A percentile compares a stretch with the other conserved stretches of the same genome.
Evolutionary conservation across 2,329 filamentous ascomycete species (phyloP).

Genomic region (Venturia nashicola): DNA sequence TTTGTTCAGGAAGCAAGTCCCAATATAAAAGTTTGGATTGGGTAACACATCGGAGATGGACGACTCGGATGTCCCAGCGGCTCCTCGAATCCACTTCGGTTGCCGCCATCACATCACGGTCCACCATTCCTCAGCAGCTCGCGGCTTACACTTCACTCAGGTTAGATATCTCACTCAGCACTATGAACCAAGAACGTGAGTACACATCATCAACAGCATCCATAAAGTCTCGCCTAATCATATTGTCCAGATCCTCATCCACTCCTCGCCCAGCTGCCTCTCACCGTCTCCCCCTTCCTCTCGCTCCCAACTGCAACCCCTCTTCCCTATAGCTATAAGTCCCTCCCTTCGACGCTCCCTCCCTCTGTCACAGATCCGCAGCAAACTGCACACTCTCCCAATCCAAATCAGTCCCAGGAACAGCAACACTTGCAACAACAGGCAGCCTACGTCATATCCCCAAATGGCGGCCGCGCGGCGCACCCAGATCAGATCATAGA

Average conservation of each 20-base stretch:
- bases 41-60: background rate
- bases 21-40: background rate
- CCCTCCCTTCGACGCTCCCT: conserved; percentile 76
- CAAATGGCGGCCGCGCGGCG: conserved; percentile 61
- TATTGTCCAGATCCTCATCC: conserved; percentile 53
- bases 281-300: conserved; percentile 91
- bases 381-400: conserved; percentile 39
- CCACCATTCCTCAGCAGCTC: background rate
- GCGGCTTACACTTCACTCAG: background rate
- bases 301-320: conserved; percentile 81
- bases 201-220: background rate
- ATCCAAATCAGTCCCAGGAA: conserved; percentile 46
- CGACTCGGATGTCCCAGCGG: background rate
- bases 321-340: conserved; percentile 89
- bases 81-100: background rate
- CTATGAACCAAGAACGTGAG: conserved; percentile 27
- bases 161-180: background rate
- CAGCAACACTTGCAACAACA: conserved; percentile 20
- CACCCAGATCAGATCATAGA: conserved; percentile 77
- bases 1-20: background rate
- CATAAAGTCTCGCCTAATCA: background rate
- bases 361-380: conserved; percentile 45
- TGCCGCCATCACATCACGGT: background rate
- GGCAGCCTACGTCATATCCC: conserved; percentile 63
- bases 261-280: conserved; percentile 79